These are phyloP conservation scores for Davidsoniella eucalypti DNA, from an alignment of 2,329 filamentous ascomycete genomes.

Conservation along the genomic window DNA sequence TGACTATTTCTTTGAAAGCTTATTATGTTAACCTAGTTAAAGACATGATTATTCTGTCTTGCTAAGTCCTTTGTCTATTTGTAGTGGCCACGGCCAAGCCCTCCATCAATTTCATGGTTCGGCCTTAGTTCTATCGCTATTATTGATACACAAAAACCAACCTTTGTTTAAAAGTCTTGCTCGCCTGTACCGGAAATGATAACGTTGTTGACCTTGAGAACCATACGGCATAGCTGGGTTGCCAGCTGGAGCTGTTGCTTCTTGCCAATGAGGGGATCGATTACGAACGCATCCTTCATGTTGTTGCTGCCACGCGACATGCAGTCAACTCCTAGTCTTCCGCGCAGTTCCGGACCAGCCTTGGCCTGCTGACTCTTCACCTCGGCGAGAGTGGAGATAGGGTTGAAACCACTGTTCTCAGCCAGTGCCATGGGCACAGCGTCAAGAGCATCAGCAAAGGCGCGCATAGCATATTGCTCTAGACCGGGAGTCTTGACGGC, in stretches of 20 bases:
- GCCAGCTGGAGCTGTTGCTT: slow-evolving; percentile 91
- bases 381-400: slow-evolving; percentile 85
- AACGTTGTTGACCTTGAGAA: slow-evolving; percentile 92
- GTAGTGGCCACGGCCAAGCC: neutral
- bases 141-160: too few relatives aligned
- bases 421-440: slow-evolving; percentile 87
- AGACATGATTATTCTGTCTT: too few relatives aligned
- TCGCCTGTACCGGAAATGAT: slow-evolving; percentile 80
- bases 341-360: slow-evolving; percentile 32
- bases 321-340: slow-evolving; percentile 83
- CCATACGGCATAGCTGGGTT: slow-evolving; percentile 95
- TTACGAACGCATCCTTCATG: slow-evolving; percentile 96
- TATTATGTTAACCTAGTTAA: neutral
- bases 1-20: neutral
- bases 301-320: slow-evolving; percentile 91
- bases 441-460: slow-evolving; percentile 89
- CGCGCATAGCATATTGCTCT: slow-evolving; percentile 97
- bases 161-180: slow-evolving; percentile 41
- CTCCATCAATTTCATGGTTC: neutral
- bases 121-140: too few relatives aligned
- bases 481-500: slow-evolving; percentile 91
- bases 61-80: too few relatives aligned
- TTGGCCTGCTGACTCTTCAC: slow-evolving; percentile 96
- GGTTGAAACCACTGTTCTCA: slow-evolving; percentile 91
- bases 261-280: slow-evolving; percentile 96